phyloP scores from a whole-genome alignment of 192 early-diverging fungal genomes.

The Backusella mclennaniae region DNA sequence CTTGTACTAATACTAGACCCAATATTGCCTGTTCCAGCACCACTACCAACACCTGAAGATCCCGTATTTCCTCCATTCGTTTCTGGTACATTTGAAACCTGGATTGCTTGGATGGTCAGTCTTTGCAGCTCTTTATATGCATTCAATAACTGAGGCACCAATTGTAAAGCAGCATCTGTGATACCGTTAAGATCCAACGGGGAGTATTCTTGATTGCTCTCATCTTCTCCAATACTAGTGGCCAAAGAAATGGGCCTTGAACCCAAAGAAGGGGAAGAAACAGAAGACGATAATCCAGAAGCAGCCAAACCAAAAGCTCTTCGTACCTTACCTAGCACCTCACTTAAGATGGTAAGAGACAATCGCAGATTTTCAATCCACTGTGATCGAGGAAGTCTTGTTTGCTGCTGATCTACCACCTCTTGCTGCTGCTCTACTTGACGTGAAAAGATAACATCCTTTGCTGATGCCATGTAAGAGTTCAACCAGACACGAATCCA shows the following conservation, averaged over 20 bases:
- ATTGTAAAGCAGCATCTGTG: conserved; percentile 14
- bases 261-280: conserved; percentile 19
- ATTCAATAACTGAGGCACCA: conserved; percentile 31
- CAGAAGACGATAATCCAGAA: conserved; percentile 18
- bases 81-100: conserved; percentile 11
- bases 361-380: conserved; percentile 45
- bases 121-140: conserved; percentile 33
- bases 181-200: conserved; percentile 11
- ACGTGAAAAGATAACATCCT: conserved; percentile 34
- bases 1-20: not conserved
- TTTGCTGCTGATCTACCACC: conserved; percentile 14
- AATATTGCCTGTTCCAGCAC: not conserved
- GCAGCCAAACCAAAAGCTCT: conserved; percentile 20
- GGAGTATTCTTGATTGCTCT: conserved; percentile 19
- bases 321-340: conserved; percentile 38
- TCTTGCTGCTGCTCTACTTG: conserved; percentile 14
- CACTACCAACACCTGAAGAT: not conserved
- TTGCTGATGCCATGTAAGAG: conserved; percentile 37
- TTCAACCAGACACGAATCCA: conserved; percentile 34
- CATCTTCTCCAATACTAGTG: conserved; percentile 15
- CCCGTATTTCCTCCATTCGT: not conserved
- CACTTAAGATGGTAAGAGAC: conserved; percentile 36
- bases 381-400: conserved; percentile 27
- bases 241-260: conserved; percentile 19
- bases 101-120: conserved; percentile 15